Evolutionary conservation across 345 rosid species (phyloP).

Genomic region (Lumnitzera littorea): DNA sequence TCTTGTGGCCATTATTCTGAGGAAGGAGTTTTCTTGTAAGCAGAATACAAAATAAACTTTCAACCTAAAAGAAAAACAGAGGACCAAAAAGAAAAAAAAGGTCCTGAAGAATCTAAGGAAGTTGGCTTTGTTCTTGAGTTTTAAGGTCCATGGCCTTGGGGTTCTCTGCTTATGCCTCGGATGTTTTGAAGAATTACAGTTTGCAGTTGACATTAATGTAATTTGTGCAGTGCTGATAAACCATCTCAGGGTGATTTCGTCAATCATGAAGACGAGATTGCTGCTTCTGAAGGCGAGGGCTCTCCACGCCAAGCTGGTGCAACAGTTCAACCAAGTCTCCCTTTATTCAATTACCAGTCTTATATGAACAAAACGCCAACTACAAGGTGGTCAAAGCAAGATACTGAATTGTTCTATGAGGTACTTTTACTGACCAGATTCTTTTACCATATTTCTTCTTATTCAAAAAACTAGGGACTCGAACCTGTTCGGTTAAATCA

Average conservation of each 20-base stretch:
- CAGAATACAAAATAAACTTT: too few relatives aligned
- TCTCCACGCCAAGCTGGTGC: constrained; percentile 14
- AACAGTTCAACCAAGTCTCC: constrained; percentile 10
- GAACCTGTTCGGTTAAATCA: background rate
- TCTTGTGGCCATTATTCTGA: too few relatives aligned
- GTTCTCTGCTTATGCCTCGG: too few relatives aligned
- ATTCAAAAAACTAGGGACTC: background rate
- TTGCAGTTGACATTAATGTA: constrained; percentile 3
- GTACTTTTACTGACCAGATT: constrained; percentile 14
- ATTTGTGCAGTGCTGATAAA: constrained; percentile 29
- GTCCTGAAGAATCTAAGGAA: too few relatives aligned
- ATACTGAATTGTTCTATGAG: constrained; percentile 77
- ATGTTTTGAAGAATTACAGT: background rate
- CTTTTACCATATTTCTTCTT: background rate
- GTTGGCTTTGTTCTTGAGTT: too few relatives aligned
- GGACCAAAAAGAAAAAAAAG: too few relatives aligned
- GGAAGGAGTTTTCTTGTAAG: too few relatives aligned
- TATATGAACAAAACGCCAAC: constrained; percentile 57
- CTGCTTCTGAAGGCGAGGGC: constrained; percentile 26
- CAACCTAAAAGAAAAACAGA: too few relatives aligned
- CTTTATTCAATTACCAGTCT: constrained; percentile 55
- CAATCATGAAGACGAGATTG: constrained; percentile 25
- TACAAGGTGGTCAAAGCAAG: constrained; percentile 72
- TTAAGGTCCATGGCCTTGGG: background rate
- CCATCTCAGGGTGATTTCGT: constrained; percentile 27